phyloP scores from a whole-genome alignment of 495 filamentous ascomycete genomes.

The Ramalina intermedia region DNA sequence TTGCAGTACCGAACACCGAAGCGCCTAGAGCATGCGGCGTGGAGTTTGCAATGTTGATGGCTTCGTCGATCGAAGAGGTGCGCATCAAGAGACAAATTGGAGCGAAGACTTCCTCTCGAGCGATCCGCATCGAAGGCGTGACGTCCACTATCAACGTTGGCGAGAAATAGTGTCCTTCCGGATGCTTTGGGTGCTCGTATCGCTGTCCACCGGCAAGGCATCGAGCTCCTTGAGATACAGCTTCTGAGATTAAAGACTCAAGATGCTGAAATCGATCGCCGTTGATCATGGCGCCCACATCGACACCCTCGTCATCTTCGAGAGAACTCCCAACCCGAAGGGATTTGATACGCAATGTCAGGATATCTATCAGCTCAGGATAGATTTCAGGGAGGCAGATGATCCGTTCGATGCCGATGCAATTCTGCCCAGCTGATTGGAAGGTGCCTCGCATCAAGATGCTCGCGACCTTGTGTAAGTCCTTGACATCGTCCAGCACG shows the following conservation, averaged over 20 bases:
- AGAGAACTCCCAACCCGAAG: constrained; percentile 59
- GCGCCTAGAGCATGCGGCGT: constrained; percentile 66
- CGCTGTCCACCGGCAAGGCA: constrained; percentile 72
- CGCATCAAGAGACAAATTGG: constrained; percentile 77
- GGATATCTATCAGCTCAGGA: constrained; percentile 49
- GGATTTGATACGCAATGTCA: constrained; percentile 53
- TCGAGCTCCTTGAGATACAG: constrained; percentile 60
- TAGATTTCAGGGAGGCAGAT: constrained; percentile 66
- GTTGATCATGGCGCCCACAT: constrained; percentile 87
- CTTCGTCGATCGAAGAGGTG: constrained; percentile 41
- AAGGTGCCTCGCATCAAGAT: constrained; percentile 85
- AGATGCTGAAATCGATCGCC: constrained; percentile 51
- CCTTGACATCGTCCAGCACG: constrained; percentile 63
- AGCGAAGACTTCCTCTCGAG: constrained; percentile 81
- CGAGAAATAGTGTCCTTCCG: constrained; percentile 75
- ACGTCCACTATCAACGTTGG: constrained; percentile 87
- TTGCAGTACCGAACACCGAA: constrained; percentile 58
- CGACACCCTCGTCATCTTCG: constrained; percentile 53
- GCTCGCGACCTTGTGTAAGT: constrained; percentile 56
- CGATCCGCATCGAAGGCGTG: constrained; percentile 61
- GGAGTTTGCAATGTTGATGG: constrained; percentile 61
- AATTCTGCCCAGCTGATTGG: constrained; percentile 96
- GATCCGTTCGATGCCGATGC: constrained; percentile 90
- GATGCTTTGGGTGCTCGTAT: constrained; percentile 50
- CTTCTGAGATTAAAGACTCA: constrained; percentile 59